Base-by-base conservation (phyloP, 352 stramenopile species). In the Plasmopara halstedii region DNA sequence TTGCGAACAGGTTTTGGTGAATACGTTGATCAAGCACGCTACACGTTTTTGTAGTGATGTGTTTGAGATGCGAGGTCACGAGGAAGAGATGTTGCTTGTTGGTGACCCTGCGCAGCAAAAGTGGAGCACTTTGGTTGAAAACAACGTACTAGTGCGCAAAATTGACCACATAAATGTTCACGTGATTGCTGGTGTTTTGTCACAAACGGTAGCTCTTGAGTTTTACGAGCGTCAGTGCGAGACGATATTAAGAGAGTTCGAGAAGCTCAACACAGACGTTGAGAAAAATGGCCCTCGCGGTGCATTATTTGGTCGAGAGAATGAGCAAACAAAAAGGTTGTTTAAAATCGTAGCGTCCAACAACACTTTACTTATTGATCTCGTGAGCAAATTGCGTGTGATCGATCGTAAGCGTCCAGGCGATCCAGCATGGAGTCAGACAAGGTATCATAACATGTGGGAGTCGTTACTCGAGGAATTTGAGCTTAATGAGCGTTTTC, bases 211-310 rank as follows among this genome's bases (percentile, higher is more conserved):
- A 1, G 95, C 95, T 6, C 69, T 98, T 17, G 94, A 98, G 59
- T 90, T 97, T 61, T 98, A 98, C 63, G 95, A 97, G 66, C 88
- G 93, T 15, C 92, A 93, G 43, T 93, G 97, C 18, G 94, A 98
- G 57, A 85, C 90, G 25, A 94, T 98, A 53, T 67, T 98, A 43
- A 79, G 65, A 29, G 90, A 96, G 48, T 98, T 98, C 64, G 85
- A 95, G 51, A 81, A 77, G 48, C 88, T 98, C 42, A 98, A 98
- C 64, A 83, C 75, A 9, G 50, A 80, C 4, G 80, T 91, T 2
- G 80, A 91, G 57, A 73, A 76, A 42, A 85, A 91, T 11, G 80
- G 80, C 1, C 76, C 80, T 1, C 66, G 73, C 18, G 72, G 73
- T 18, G 76, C 76, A 31, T 62, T 90, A 19, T 87, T 90, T 47